Base-by-base conservation (phyloP, 495 filamentous ascomycete species). In the Trichoderma reesei region DNA sequence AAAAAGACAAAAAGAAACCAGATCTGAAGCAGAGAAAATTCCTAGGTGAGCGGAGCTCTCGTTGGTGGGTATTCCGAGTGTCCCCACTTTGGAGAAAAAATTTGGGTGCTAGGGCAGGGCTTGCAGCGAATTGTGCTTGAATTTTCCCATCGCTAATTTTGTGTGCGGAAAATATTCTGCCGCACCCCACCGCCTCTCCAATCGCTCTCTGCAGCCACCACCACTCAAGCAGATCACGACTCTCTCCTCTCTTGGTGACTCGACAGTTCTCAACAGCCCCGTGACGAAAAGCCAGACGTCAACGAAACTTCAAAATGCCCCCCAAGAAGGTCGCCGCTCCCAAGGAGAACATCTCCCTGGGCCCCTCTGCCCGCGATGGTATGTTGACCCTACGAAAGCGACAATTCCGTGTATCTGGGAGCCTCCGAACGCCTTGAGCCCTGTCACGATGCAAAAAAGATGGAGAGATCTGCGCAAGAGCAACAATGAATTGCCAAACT, bases 321-420 rank as follows among this genome's bases (percentile, higher is more conserved):
- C 89, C 89, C 73, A 94, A 95, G 87, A 92, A 91, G 79, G 79
- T 86, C 77, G 85, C 88, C 71, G 83, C 83, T 68, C 81, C 82
- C 61, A 86, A 91, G 79, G 95, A 98, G 86, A 98, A 98, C 83
- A 91, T 98, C 85, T 92, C 91, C 80, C 90, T 98, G 68, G 94
- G 94, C 69, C 94, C 94, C 72, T 90, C 95, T 80, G 88, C 89
- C 77, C 83, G 90, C 75, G 92, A 96, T 81, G 91, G 89, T 92
- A 73, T 71, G 82, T 70, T 37, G 60, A 33, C 42, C 60, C 60
- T 26, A 26, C 26, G 33, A 31, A 51, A 20, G 13, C n/a, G 42
- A 46, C 42, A 46, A 8, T 16, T 18, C 5, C 16, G 38, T 7
- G 38, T 39, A 2, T 39, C 11, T 39, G 38, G 6, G 26, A 26